phyloP scores from a whole-genome alignment of 2,329 filamentous ascomycete species.

The Aspergillus japonicus region DNA sequence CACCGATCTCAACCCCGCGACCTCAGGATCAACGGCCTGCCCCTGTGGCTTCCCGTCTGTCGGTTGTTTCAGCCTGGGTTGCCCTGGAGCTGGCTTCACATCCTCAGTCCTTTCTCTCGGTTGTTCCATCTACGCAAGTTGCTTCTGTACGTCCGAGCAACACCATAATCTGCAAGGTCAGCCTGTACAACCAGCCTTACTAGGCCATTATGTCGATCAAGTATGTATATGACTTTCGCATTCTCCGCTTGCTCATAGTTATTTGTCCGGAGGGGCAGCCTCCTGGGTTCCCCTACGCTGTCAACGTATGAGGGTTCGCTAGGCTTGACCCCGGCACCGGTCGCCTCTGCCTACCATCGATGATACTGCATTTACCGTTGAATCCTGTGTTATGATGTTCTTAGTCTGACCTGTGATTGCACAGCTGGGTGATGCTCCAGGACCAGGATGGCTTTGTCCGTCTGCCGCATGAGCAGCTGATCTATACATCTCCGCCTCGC shows the following conservation, averaged over 20 bases:
- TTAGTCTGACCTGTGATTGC: background rate
- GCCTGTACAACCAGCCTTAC: slow-evolving; percentile 30
- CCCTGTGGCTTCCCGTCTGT: slow-evolving; percentile 1
- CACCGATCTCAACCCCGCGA: background rate
- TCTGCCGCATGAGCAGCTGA: slow-evolving; percentile 76
- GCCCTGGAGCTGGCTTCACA: background rate
- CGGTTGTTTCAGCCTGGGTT: slow-evolving; percentile 2
- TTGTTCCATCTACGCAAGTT: background rate
- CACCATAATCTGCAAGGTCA: slow-evolving; percentile 27
- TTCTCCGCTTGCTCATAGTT: background rate
- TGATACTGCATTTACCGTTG: too few species aligned
- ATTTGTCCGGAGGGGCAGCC: background rate
- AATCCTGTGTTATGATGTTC: background rate
- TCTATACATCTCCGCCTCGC: slow-evolving; percentile 76
- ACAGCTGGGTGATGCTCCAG: slow-evolving; percentile 90
- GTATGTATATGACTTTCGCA: slow-evolving; percentile 29
- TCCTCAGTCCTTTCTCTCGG: background rate
- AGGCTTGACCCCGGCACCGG: too few species aligned
- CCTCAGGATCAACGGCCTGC: background rate
- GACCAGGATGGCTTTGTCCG: slow-evolving; percentile 72
- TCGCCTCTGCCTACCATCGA: too few species aligned
- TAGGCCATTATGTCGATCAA: slow-evolving; percentile 47
- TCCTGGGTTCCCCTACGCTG: background rate
- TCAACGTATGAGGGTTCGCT: background rate
- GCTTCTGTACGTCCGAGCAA: background rate